These are phyloP conservation scores for Pholiota molesta DNA, from an alignment of 768 basidiomycete species.

Conservation along the genomic window DNA sequence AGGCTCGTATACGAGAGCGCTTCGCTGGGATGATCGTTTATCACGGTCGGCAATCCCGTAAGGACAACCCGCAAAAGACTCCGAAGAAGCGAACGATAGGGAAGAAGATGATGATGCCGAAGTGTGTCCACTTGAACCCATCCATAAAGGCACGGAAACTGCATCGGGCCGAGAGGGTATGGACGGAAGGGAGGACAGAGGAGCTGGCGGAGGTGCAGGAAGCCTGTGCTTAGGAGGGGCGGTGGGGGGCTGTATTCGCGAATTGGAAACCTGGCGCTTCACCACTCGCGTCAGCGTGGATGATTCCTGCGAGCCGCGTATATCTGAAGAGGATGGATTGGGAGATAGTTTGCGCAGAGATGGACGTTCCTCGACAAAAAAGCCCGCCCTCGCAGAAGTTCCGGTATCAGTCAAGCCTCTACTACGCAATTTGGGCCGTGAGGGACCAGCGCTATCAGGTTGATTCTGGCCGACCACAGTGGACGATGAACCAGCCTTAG, in stretches of 20 bases:
- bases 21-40: constrained; percentile 29
- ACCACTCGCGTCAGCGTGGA: constrained; percentile 34
- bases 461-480: constrained; percentile 34
- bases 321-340: constrained; percentile 19
- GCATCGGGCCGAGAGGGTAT: not conserved
- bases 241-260: constrained; percentile 42
- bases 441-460: constrained; percentile 29
- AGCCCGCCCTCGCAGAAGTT: constrained; percentile 32
- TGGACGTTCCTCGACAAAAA: constrained; percentile 29
- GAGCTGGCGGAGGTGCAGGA: constrained; percentile 43
- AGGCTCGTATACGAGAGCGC: constrained; percentile 23
- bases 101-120: constrained; percentile 41
- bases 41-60: constrained; percentile 30
- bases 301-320: constrained; percentile 15
- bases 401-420: constrained; percentile 51
- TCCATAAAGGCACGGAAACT: not conserved
- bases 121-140: constrained; percentile 15
- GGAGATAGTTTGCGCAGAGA: constrained; percentile 17
- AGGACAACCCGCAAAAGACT: constrained; percentile 28
- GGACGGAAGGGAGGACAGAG: constrained; percentile 4
- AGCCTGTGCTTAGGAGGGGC: constrained; percentile 53
- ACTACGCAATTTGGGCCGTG: constrained; percentile 47
- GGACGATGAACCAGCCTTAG: constrained; percentile 29
- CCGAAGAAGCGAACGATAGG: constrained; percentile 46
- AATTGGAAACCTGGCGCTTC: constrained; percentile 45